phyloP scores from a whole-genome alignment of 805 yeast species.

The Starmerella geochares region DNA sequence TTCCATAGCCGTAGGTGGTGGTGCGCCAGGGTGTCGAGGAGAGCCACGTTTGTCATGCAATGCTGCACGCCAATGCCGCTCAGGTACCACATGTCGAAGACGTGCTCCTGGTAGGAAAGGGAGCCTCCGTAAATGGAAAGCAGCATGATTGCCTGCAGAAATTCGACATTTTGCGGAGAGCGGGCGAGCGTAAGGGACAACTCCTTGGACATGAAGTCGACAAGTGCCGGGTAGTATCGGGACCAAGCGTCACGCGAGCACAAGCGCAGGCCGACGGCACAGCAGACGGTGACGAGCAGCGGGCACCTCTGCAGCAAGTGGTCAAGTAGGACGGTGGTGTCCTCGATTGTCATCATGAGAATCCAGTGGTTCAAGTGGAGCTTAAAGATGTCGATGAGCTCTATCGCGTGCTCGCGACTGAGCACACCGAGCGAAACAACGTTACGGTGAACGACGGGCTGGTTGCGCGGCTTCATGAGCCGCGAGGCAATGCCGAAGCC shows the following conservation, averaged over 20 bases:
- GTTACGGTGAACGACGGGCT: constrained; percentile 25
- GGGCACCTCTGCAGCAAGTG: constrained; percentile 44
- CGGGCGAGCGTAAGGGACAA: constrained; percentile 37
- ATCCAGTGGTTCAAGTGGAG: constrained; percentile 70
- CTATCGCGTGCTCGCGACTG: constrained; percentile 39
- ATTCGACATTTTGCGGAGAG: constrained; percentile 46
- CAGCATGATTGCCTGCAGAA: constrained; percentile 57
- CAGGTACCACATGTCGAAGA: constrained; percentile 60
- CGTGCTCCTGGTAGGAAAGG: constrained; percentile 42
- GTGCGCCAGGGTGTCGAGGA: constrained; percentile 54
- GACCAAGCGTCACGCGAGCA: constrained; percentile 35
- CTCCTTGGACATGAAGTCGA: constrained; percentile 43
- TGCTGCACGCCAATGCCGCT: constrained; percentile 57
- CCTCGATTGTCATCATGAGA: constrained; percentile 45
- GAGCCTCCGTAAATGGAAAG: constrained; percentile 56
- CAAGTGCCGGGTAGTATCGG: constrained; percentile 37
- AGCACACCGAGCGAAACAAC: constrained; percentile 44
- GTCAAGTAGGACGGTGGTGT: constrained; percentile 43
- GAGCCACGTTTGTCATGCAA: constrained; percentile 56
- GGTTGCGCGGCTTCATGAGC: constrained; percentile 6
- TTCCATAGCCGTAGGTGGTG: constrained; percentile 60
- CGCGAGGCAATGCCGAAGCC: constrained; percentile 11
- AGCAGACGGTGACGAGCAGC: constrained; percentile 53
- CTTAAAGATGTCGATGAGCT: constrained; percentile 48
- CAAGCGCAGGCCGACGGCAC: constrained; percentile 52